Conservation (phyloP, 179 eudicot species). For the Spergularia azorica region DNA sequence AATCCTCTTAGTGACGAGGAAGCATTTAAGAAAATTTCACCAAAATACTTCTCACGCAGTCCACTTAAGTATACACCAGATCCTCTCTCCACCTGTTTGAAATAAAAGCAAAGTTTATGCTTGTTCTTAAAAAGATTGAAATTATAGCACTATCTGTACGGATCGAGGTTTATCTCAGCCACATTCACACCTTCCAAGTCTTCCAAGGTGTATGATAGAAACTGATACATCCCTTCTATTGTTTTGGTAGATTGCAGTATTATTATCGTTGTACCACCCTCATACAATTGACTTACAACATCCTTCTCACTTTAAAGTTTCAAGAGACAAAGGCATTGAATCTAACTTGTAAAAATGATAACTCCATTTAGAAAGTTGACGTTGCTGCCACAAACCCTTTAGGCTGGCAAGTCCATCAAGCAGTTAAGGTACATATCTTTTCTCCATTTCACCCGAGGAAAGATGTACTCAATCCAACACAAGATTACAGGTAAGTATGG, state of each 20-base stretch:
- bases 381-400: neutral
- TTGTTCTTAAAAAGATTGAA: slow-evolving; percentile 2
- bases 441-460: neutral
- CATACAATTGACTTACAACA: neutral
- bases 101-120: slow-evolving; percentile 2
- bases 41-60: slow-evolving; percentile 87
- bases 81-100: slow-evolving; percentile 89
- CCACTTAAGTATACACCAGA: slow-evolving; percentile 86
- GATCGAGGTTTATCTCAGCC: neutral
- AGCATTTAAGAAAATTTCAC: slow-evolving; percentile 89
- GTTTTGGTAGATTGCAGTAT: neutral
- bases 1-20: slow-evolving; percentile 48
- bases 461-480: neutral
- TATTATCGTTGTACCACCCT: neutral
- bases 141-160: neutral
- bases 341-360: neutral
- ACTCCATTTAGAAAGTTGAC: neutral
- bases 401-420: neutral
- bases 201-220: neutral
- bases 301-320: neutral
- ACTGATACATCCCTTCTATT: neutral
- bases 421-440: neutral
- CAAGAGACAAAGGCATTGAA: neutral
- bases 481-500: neutral
- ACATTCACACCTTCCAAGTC: slow-evolving; percentile 5